phyloP scores from a whole-genome alignment of 148 eudicot species.

The Polygonum maritimum region DNA sequence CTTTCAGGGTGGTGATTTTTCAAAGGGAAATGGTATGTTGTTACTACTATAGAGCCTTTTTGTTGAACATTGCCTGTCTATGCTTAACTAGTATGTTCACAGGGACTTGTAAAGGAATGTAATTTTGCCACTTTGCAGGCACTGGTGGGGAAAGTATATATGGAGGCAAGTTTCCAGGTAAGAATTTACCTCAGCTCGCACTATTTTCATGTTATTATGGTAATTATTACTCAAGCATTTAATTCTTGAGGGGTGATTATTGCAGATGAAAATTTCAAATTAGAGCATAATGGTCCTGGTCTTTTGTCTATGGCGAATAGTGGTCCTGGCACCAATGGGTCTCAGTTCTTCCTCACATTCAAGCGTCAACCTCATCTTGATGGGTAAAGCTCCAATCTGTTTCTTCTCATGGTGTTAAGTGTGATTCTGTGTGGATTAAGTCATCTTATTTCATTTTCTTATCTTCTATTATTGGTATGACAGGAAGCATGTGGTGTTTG shows the following conservation, averaged over 20 bases:
- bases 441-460: slow-evolving; percentile 4
- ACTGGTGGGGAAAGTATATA: slow-evolving; percentile 99
- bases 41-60: slow-evolving; percentile 16
- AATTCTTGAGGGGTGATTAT: background rate
- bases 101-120: slow-evolving; percentile 39
- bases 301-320: slow-evolving; percentile 93
- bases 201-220: background rate
- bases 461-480: slow-evolving; percentile 13
- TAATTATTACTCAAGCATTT: background rate
- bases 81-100: slow-evolving; percentile 33
- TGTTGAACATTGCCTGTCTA: slow-evolving; percentile 25
- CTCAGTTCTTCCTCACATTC: slow-evolving; percentile 87
- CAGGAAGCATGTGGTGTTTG: slow-evolving; percentile 98
- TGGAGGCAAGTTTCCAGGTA: slow-evolving; percentile 95
- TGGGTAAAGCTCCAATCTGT: slow-evolving; percentile 41
- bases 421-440: background rate
- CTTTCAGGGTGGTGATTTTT: slow-evolving; percentile 95
- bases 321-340: slow-evolving; percentile 86
- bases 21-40: slow-evolving; percentile 88
- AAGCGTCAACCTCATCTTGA: slow-evolving; percentile 85
- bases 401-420: background rate
- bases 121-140: slow-evolving; percentile 84
- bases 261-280: slow-evolving; percentile 90
- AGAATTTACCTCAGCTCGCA: background rate
- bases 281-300: slow-evolving; percentile 65